A percentile compares a stretch with the other conserved stretches of the same genome.
Evolutionary conservation across 2,329 filamentous ascomycete genomes (phyloP).

Genomic region (Penicillium hordei): DNA sequence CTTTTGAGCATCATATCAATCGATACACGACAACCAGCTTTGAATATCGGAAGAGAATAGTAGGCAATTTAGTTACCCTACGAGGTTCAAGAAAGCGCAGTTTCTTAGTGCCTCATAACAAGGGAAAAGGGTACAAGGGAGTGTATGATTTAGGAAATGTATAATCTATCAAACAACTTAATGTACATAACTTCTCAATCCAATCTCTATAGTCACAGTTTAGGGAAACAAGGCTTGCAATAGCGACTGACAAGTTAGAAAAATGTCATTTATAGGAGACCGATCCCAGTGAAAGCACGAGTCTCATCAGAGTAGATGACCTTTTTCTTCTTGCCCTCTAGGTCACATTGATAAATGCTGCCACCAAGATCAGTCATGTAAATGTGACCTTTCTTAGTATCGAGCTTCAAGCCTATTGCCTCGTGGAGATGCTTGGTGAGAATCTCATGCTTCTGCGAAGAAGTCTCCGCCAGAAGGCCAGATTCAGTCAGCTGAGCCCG

Average conservation of each 20-base stretch:
- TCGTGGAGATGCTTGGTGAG: slow-evolving; percentile 28
- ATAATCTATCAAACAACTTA: not conserved
- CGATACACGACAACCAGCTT: not conserved
- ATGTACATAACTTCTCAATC: not conserved
- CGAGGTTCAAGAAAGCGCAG: not conserved
- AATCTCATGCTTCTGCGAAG: slow-evolving; percentile 5
- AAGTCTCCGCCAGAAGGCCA: not conserved
- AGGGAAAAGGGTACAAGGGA: not conserved
- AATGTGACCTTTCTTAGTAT: slow-evolving; percentile 19
- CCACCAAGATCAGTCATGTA: slow-evolving; percentile 33
- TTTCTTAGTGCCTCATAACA: not conserved
- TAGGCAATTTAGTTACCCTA: not conserved
- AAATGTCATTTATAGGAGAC: slow-evolving; percentile 1
- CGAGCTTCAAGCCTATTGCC: slow-evolving; percentile 28
- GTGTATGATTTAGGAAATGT: not conserved
- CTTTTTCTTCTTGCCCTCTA: slow-evolving; percentile 13
- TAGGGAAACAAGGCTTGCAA: not conserved
- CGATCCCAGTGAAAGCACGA: slow-evolving; percentile 18
- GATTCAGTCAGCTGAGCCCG: slow-evolving; percentile 25
- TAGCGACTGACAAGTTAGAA: not conserved
- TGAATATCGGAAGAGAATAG: not conserved
- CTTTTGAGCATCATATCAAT: not conserved
- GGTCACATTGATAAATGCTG: slow-evolving; percentile 26
- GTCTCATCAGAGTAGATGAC: slow-evolving; percentile 7
- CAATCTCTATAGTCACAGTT: not conserved